Base-by-base conservation (phyloP, 495 filamentous ascomycete genomes). In the Lophium mytilinum region DNA sequence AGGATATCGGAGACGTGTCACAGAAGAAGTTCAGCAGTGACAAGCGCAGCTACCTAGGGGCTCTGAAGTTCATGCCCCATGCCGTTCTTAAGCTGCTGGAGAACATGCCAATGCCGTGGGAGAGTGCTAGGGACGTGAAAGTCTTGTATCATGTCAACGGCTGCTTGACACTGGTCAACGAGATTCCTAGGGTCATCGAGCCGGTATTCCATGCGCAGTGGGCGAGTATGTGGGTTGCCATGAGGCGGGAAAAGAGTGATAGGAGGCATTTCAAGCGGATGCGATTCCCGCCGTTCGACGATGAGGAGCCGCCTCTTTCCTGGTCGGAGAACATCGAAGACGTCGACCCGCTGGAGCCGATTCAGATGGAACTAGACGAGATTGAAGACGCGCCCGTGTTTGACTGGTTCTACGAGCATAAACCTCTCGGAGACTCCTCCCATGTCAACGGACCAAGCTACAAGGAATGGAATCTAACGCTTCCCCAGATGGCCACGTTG, bases 51-150 rank as follows among this genome's bases (percentile, higher is more conserved):
- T 99, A 99, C 74, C 80, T 99, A 24, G 94, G 94, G 50, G 92
- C 94, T 42, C 72, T 99, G 59, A 99, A 99, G 74, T 99, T 95
- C 72, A 99, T 99, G 94, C 94, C 94, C 1, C 94, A 99, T 69
- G 94, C 94, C n/a, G 94, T 99, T 9, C 72, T 99, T 75, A 99
- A 99, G 77, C 82, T 99, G 17, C 67, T 99, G 55, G 94, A 99
- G 78, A 99, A 99, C 68, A 99, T 99, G 94, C 94, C 94, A 9
- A 99, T 99, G 94, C 94, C 94, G 8, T 99, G 94, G 94, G 94
- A 99, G 76, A 89, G 89, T 34, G 82, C 89, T 6, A 79, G 90
- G 50, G 92, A 99, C 66, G 94, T 99, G 50, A 96, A 96, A 72
- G 94, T 99, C 11, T 76, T 99, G 8, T 99, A 99, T 72, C 94